Evolutionary conservation across 73 alveolate species (phyloP).

Genomic region (Tetrahymena borealis): DNA sequence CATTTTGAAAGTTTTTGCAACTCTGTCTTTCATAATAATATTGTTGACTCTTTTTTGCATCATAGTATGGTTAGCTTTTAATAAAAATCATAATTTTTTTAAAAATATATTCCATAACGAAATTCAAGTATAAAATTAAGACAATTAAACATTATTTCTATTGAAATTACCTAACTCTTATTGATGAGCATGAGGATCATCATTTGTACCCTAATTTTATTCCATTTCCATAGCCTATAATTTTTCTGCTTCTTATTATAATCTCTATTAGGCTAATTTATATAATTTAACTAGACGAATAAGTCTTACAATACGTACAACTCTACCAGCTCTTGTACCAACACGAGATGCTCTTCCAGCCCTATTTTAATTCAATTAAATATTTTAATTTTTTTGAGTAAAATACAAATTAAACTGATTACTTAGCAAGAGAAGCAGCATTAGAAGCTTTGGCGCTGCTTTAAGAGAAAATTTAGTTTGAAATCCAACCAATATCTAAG

Average conservation of each 20-base stretch:
- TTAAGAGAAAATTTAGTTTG: constrained; percentile 49
- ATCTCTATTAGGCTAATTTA: constrained; percentile 29
- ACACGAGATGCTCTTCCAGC: constrained; percentile 65
- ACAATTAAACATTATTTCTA: neutral
- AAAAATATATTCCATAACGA: neutral
- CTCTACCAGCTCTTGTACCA: constrained; percentile 72
- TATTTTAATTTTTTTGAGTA: neutral
- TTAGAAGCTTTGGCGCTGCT: constrained; percentile 54
- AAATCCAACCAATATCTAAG: constrained; percentile 77
- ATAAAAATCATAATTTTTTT: neutral
- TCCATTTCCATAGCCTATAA: constrained; percentile 6
- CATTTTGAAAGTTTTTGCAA: neutral
- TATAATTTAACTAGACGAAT: constrained; percentile 46
- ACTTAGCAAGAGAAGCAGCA: constrained; percentile 47
- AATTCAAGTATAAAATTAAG: neutral
- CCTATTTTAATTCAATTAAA: constrained; percentile 15
- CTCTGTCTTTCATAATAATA: neutral
- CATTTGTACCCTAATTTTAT: neutral
- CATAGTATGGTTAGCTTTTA: neutral
- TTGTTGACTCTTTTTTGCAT: neutral
- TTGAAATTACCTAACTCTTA: neutral
- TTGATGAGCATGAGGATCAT: neutral
- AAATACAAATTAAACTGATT: no score
- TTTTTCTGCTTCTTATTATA: constrained; percentile 30
- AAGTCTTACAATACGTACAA: constrained; percentile 45